Percentiles rank a stretch among this genome's conserved stretches.
Evolutionary conservation across 2,329 filamentous ascomycete species (phyloP).

Genomic region (Curvularia hawaiiensis): DNA sequence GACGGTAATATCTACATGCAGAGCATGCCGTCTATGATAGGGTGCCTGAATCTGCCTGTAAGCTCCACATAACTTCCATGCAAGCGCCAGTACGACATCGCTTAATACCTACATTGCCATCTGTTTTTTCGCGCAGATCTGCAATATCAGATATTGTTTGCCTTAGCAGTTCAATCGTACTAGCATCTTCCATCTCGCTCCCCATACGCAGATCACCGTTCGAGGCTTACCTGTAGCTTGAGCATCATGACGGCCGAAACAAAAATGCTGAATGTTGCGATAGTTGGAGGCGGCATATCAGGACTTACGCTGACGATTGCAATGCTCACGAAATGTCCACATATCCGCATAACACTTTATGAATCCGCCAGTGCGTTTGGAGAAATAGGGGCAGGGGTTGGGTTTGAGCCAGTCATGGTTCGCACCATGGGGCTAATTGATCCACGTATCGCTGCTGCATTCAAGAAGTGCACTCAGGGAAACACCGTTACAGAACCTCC

Average conservation of each 20-base stretch:
- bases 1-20: background rate
- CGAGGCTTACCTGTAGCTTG: background rate
- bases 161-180: background rate
- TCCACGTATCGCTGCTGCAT: slow-evolving; percentile 34
- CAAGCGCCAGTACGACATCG: background rate
- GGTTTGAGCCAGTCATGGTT: slow-evolving; percentile 47
- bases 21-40: background rate
- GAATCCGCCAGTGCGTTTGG: slow-evolving; percentile 60
- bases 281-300: slow-evolving; percentile 65
- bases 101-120: background rate
- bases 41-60: background rate
- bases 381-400: slow-evolving; percentile 64
- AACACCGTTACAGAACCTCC: slow-evolving; percentile 22
- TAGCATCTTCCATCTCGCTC: background rate
- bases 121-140: background rate
- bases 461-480: slow-evolving; percentile 15
- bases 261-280: slow-evolving; percentile 53
- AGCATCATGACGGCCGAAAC: slow-evolving; percentile 9
- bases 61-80: background rate
- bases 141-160: background rate
- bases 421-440: slow-evolving; percentile 52
- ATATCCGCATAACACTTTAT: slow-evolving; percentile 57
- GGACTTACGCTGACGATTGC: slow-evolving; percentile 60
- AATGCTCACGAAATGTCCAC: slow-evolving; percentile 49
- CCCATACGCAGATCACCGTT: background rate